phyloP scores from a whole-genome alignment of 2,329 filamentous ascomycete species.

The Cladosporium sp. region DNA sequence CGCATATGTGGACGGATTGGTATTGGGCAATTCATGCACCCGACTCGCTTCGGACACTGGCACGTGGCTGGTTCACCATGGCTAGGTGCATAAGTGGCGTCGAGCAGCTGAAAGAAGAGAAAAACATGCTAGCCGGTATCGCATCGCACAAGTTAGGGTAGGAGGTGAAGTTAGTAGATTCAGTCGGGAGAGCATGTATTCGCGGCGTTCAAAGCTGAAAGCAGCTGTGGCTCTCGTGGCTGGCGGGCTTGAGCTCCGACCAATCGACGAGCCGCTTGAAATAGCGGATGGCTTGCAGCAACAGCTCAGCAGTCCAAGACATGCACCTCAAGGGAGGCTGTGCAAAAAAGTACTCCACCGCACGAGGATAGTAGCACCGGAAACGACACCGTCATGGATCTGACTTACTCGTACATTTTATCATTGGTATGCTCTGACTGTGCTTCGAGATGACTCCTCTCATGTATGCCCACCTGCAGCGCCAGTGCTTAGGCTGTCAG shows the following conservation, averaged over 20 bases:
- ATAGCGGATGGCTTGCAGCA: conserved; percentile 10
- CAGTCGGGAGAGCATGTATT: neutral
- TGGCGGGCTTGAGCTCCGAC: neutral
- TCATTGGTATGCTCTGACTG: conserved; percentile 20
- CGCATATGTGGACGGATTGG: neutral
- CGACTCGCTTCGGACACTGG: neutral
- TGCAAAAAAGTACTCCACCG: conserved; percentile 1
- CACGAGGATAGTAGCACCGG: neutral
- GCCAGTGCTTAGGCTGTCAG: conserved; percentile 9
- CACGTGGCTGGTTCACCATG: neutral
- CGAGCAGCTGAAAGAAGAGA: conserved; percentile 2
- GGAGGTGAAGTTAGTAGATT: neutral
- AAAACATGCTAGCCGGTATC: neutral
- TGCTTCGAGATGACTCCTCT: conserved; percentile 14
- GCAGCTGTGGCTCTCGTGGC: conserved; percentile 1
- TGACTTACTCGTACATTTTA: conserved; percentile 16
- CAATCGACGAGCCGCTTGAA: conserved; percentile 7
- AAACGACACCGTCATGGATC: neutral
- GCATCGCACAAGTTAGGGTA: neutral
- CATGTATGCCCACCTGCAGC: conserved; percentile 3
- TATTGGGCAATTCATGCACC: neutral
- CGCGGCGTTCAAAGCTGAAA: conserved; percentile 10
- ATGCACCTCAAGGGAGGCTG: conserved; percentile 13
- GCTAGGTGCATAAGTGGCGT: neutral
- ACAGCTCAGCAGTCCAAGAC: neutral